Evolutionary conservation across 495 filamentous ascomycete genomes (phyloP).

Genomic region (Neurospora pannonica): DNA sequence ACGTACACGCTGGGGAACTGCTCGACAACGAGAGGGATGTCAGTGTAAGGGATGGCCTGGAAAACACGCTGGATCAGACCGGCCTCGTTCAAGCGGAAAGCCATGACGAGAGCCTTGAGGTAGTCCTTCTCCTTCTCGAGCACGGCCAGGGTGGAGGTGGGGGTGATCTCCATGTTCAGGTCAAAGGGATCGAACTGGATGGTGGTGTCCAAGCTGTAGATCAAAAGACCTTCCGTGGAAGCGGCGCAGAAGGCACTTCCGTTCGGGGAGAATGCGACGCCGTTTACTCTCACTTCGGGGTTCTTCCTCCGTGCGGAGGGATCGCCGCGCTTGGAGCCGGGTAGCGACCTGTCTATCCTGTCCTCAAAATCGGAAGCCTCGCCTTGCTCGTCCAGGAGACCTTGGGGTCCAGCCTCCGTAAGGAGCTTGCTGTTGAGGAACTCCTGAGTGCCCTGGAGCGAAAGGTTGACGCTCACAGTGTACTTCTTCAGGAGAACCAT

Average conservation of each 20-base stretch:
- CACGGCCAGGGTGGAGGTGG: constrained; percentile 64
- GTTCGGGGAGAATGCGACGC: constrained; percentile 78
- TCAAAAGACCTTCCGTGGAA: constrained; percentile 83
- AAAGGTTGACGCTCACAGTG: constrained; percentile 87
- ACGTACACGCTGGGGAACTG: constrained; percentile 83
- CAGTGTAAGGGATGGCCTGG: constrained; percentile 64
- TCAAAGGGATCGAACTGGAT: constrained; percentile 92
- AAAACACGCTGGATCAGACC: constrained; percentile 74
- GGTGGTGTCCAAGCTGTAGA: constrained; percentile 78
- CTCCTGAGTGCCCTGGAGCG: constrained; percentile 90
- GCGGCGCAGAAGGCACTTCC: constrained; percentile 90
- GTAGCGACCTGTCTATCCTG: constrained; percentile 73
- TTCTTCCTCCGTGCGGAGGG: constrained; percentile 61
- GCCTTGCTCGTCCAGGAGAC: constrained; percentile 73
- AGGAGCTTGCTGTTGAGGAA: constrained; percentile 85
- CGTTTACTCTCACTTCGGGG: constrained; percentile 78
- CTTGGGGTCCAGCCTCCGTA: constrained; percentile 81
- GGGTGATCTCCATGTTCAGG: constrained; percentile 85
- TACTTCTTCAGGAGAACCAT: constrained; percentile 89
- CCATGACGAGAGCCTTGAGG: constrained; percentile 90
- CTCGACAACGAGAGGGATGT: constrained; percentile 69
- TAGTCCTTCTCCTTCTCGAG: constrained; percentile 68
- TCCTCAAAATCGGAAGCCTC: constrained; percentile 85
- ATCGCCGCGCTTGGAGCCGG: constrained; percentile 78
- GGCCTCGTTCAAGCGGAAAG: constrained; percentile 82